Base-by-base conservation (phyloP, 495 filamentous ascomycete genomes). In the Penicillium diatomitis region DNA sequence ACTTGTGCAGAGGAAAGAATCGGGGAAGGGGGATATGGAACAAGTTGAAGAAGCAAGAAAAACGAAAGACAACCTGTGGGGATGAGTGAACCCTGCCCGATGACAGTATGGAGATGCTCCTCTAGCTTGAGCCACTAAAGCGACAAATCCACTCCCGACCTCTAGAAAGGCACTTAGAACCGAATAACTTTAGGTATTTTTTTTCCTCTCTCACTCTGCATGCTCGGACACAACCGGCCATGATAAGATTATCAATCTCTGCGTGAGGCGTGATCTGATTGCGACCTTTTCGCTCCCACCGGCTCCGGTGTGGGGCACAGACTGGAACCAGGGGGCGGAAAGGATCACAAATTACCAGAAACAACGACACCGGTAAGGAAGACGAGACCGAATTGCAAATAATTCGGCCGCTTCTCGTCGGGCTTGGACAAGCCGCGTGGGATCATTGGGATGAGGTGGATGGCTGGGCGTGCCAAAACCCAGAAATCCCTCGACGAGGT, bases 201-300 rank as follows among this genome's bases (percentile, higher is more conserved):
- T 20, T 20, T 20, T 20, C 20, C 20, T 20, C 20, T 20, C 20
- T 2, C 20, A 20, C 20, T 20, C 20, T 32, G 44, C 44, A 37
- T 31, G 31, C 44, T 11, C 38, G 41, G 38, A 44, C 43, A 38
- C 42, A 44, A 33, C 28, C 34, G 41, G 41, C 41, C 32, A 39
- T 43, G 55, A 54, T 54, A 58, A 54, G 55, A 52, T 58, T 55
- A 58, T 58, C 52, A 39, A 58, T 58, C 55, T 58, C 20, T 20
- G 20, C 20, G 20, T 20, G 20, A 20, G 20, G 20, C 20, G 20
- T 20, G 20, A 20, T 20, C 20, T 20, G 20, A 20, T 20, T 20
- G 20, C 20, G 20, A 20, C 20, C 20, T 20, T 20, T 20, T 20
- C 20, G 20, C 20, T 20, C 20, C 20, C 20, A 20, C 20, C 20